A percentile compares a stretch with the other conserved stretches of the same genome.
Conservation (phyloP, 768 basidiomycete species). For the Amanita jacksonii region DNA sequence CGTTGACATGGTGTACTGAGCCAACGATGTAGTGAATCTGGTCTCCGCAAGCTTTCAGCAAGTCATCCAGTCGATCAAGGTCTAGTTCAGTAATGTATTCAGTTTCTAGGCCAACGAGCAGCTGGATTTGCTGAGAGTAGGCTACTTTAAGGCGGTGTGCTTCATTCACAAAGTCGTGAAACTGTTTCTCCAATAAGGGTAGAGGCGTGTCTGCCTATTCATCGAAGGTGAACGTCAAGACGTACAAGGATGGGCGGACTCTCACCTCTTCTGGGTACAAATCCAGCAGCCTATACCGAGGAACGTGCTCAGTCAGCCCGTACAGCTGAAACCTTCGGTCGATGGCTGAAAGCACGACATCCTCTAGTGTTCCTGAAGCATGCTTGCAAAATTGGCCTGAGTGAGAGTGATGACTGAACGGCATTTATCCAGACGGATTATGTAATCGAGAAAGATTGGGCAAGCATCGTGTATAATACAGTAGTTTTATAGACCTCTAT, state of each 20-base stretch:
- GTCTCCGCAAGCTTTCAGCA: conserved; percentile 38
- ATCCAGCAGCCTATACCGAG: conserved; percentile 72
- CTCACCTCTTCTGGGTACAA: conserved; percentile 94
- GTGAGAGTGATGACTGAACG: conserved; percentile 81
- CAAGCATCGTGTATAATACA: background rate
- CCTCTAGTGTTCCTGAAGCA: conserved; percentile 70
- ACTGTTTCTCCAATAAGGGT: conserved; percentile 48
- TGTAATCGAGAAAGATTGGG: background rate
- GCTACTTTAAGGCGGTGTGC: conserved; percentile 63
- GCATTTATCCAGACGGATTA: conserved; percentile 20
- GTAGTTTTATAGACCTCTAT: conserved; percentile 12
- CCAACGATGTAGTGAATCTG: conserved; percentile 86
- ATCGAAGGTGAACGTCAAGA: background rate
- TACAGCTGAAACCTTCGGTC: conserved; percentile 68
- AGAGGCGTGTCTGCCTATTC: conserved; percentile 46
- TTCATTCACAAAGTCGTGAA: conserved; percentile 64
- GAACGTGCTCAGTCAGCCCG: conserved; percentile 89
- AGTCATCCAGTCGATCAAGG: conserved; percentile 42
- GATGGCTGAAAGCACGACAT: conserved; percentile 77
- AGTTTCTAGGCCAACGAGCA: conserved; percentile 89
- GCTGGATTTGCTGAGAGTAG: conserved; percentile 56
- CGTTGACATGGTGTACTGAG: conserved; percentile 84
- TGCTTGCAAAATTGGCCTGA: conserved; percentile 94
- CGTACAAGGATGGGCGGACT: conserved; percentile 1
- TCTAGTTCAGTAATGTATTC: conserved; percentile 74